phyloP scores from a whole-genome alignment of 257 asterid genomes.

The Solanum virginianum region DNA sequence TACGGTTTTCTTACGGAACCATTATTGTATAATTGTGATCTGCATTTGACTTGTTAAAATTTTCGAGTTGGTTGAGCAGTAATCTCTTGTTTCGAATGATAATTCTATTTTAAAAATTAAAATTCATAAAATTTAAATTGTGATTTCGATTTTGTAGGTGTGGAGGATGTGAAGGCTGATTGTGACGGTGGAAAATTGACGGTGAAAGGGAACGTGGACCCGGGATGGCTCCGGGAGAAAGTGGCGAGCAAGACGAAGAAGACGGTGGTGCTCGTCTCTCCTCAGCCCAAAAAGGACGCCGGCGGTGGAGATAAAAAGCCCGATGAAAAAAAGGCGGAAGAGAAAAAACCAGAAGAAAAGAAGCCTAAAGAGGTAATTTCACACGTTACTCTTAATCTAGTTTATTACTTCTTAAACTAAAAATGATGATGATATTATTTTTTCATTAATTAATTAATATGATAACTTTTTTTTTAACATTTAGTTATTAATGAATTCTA shows the following conservation, averaged over 20 bases:
- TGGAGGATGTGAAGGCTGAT: conserved; percentile 70
- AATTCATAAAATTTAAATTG: not conserved
- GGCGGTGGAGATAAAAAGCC: conserved; percentile 29
- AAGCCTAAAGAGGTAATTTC: conserved; percentile 54
- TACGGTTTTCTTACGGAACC: conserved; percentile 32
- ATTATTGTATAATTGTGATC: not conserved
- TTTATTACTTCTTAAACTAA: not conserved
- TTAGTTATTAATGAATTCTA: not conserved
- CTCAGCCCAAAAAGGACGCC: conserved; percentile 47
- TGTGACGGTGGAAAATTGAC: conserved; percentile 53
- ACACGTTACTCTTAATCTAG: not conserved
- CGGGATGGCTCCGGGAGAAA: conserved; percentile 53
- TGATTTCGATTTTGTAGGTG: conserved; percentile 25
- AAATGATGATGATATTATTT: too few relatives aligned
- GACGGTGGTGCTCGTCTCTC: conserved; percentile 75
- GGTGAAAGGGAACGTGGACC: conserved; percentile 79
- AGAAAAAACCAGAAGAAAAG: conserved; percentile 27
- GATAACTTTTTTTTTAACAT: not conserved
- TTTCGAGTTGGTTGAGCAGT: not conserved
- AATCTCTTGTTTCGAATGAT: not conserved
- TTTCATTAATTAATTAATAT: not conserved
- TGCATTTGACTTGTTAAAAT: not conserved
- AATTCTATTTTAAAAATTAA: too few relatives aligned
- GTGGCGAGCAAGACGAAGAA: conserved; percentile 66
- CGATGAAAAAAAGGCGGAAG: conserved; percentile 39